Base-by-base conservation (phyloP, 202 grass and related monocot species). In the Sporobolus alterniflorus region DNA sequence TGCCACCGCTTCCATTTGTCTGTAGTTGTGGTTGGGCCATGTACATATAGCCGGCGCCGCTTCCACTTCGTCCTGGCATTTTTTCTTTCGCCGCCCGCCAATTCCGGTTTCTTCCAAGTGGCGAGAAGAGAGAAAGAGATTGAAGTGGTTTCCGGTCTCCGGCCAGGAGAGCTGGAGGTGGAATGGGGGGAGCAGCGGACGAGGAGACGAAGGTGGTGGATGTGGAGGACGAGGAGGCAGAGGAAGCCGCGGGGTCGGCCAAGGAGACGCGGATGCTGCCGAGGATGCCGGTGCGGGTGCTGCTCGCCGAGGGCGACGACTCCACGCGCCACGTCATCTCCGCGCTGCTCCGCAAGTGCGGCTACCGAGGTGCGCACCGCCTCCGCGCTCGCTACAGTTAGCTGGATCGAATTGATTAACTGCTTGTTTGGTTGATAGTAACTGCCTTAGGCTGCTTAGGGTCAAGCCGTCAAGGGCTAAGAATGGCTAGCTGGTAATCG, bases 291-390 rank as follows among this genome's bases (percentile, higher is more conserved):
- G 96, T 99, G 49, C 89, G 88, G 74, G 96, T 99, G 71, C 84
- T 99, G 83, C 89, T 99, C 22, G 96, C 94, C 7, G 96, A 99
- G 85, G 91, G 89, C 41, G 96, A 99, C 74, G 96, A 99, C 50
- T 99, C 97, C 31, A 99, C 97, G 42, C 87, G 97, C 40, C 93
- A 99, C 87, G 88, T 99, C 91, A 99, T 99, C 80, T 74, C 93
- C 25, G 97, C 93, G 17, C 93, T 99, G 51, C 93, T 99, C 21
- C 86, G 93, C 73, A 99, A 99, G 75, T 99, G 97, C 70, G 89
- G 97, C 47, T 99, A 99, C 78, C 89, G 28, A 92, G 97, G 97
- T 99, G 76, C 81, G 91, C 79, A 67, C 72, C 31, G 39, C 33
- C 43, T 16, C 14, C 42, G 40, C 18, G 18, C n/a, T n/a, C 36